A percentile compares a stretch with the other conserved stretches of the same genome.
phyloP scores from a whole-genome alignment of 148 eudicot genomes.

The Diospyros kaki region DNA sequence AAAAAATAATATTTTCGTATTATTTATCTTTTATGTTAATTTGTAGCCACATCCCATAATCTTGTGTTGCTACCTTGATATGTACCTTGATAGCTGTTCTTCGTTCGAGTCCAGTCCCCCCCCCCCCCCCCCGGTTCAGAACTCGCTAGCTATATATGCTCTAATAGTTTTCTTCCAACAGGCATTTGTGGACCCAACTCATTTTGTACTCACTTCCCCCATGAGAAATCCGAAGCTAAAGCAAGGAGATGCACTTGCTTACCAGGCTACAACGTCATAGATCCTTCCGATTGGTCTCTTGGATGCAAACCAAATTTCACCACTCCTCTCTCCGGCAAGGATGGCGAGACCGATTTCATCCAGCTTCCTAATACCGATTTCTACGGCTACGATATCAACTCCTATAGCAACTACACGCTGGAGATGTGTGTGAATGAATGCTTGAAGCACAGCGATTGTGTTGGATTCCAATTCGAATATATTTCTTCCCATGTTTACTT shows the following conservation, averaged over 20 bases:
- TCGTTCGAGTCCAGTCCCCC: no score
- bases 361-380: conserved; percentile 20
- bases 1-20: no score
- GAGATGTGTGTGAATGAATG: conserved; percentile 22
- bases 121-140: no score
- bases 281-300: conserved; percentile 23
- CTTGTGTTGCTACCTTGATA: no score
- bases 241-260: conserved; percentile 23
- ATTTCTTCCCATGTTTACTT: background rate
- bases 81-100: no score
- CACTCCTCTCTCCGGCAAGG: background rate
- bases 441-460: conserved; percentile 17
- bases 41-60: no score
- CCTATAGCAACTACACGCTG: conserved; percentile 10
- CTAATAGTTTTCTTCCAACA: no score
- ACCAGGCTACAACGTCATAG: conserved; percentile 31
- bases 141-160: no score
- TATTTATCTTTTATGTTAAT: no score
- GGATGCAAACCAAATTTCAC: conserved; percentile 36
- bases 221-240: conserved; percentile 17
- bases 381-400: conserved; percentile 18
- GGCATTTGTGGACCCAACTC: conserved; percentile 31
- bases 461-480: conserved; percentile 24
- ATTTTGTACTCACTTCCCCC: conserved; percentile 17
- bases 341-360: conserved; percentile 8